A percentile compares a stretch with the other conserved stretches of the same genome.
Evolutionary conservation across 2,329 filamentous ascomycete species (phyloP).

Genomic region (Acrodontium crateriforme): DNA sequence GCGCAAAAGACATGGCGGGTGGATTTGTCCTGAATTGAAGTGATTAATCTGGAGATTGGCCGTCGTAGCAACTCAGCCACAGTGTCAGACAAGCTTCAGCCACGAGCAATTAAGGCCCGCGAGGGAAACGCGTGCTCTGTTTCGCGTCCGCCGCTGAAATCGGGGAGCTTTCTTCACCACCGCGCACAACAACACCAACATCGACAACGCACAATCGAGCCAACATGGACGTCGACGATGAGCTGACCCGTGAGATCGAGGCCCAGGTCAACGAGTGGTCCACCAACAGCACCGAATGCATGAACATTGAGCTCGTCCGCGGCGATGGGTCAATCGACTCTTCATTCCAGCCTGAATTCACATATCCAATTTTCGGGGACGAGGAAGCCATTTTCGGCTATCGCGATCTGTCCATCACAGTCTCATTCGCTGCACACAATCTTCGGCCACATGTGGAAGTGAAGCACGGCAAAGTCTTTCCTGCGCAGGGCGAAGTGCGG

Average conservation of each 20-base stretch:
- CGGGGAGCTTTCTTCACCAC: no score
- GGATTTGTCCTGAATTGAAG: no score
- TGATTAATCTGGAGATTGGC: no score
- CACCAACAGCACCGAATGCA: slow-evolving; percentile 45
- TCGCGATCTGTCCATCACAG: slow-evolving; percentile 60
- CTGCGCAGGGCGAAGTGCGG: slow-evolving; percentile 50
- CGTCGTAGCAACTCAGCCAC: no score
- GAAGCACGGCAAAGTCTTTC: slow-evolving; percentile 58
- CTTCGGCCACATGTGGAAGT: slow-evolving; percentile 65
- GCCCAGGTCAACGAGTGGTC: slow-evolving; percentile 33
- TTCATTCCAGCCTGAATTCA: slow-evolving; percentile 69
- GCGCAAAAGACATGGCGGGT: no score
- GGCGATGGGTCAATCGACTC: slow-evolving; percentile 30
- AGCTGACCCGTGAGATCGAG: slow-evolving; percentile 13
- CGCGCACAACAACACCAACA: no score
- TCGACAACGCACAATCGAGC: no score
- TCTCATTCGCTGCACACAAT: slow-evolving; percentile 58
- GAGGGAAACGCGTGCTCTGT: no score
- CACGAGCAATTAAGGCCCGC: no score
- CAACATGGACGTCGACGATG: slow-evolving; percentile 13
- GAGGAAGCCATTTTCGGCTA: slow-evolving; percentile 87
- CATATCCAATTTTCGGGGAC: slow-evolving; percentile 87
- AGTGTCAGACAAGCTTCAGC: no score
- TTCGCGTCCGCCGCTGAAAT: no score
- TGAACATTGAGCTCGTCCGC: slow-evolving; percentile 46